Base-by-base conservation (phyloP, 257 asterid species). In the Plantago major region DNA sequence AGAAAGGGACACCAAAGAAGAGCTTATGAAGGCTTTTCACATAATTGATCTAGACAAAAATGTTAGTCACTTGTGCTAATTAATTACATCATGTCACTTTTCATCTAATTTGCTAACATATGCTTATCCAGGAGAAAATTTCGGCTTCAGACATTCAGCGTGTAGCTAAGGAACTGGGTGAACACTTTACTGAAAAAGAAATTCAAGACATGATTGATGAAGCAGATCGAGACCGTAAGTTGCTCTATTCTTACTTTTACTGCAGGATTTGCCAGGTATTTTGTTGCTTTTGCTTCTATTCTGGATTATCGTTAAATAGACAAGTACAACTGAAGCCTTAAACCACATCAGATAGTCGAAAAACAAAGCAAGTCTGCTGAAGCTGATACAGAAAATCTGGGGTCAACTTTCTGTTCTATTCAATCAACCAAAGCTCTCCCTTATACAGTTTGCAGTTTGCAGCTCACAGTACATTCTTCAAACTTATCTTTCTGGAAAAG, bases 191-290 rank as follows among this genome's bases (percentile, higher is more conserved):
- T 7, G 87, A 76, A 9, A 81, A 61, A 70, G 97, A 92, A 77
- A 84, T 92, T 64, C 96, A 82, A 70, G 97, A 87, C 70, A 92
- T 92, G 99, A 74, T 89, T 58, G 88, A 78, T n/a, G 96, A 82
- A 74, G 97, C 99, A 38, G 97, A 92, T 61, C 88, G 89, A 45
- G 99, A 92, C 48, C 81, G 99, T 92, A 84, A 83, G 88, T 74
- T 65, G n/a, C 72, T 57, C 56, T 64, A 6, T 57, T 49, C 6
- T 61, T 22, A 42, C 45, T 57, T 33, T 33, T 33, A 33, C 40
- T 33, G 6, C 40, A 33, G 40, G 7, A 33, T 33, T 1, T 33
- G 40, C 40, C 8, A 5, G 40, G 6, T 33, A 4, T 33, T 7
- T 33, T 5, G 8, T 33, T 33, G 6, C 40, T 2, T 33, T 33